These are phyloP conservation scores for Tolypocladium album DNA, from an alignment of 2,329 filamentous ascomycete genomes.

Conservation along the genomic window DNA sequence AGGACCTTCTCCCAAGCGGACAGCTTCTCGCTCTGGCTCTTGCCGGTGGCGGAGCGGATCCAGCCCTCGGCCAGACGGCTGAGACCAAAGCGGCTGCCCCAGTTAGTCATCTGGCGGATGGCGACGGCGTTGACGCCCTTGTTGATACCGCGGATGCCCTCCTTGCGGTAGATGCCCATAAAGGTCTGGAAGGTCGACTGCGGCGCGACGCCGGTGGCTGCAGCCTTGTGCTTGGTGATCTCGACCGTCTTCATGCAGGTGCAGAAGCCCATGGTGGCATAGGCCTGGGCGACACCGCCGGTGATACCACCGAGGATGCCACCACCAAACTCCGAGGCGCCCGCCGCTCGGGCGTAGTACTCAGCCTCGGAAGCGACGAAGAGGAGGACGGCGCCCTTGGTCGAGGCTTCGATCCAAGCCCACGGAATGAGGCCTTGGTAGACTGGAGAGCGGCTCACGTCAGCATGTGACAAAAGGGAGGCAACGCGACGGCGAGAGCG, in stretches of 20 bases:
- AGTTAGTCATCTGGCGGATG: constrained; percentile 98
- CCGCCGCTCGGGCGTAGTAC: constrained; percentile 76
- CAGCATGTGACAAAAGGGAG: constrained; percentile 3
- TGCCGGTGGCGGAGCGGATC: constrained; percentile 69
- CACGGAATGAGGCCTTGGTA: constrained; percentile 99
- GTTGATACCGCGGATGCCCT: constrained; percentile 95
- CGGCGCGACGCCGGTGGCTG: constrained; percentile 69
- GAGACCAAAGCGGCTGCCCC: constrained; percentile 92
- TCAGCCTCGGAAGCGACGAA: constrained; percentile 98
- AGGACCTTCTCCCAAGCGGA: constrained; percentile 76
- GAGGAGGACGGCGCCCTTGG: constrained; percentile 96
- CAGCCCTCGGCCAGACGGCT: constrained; percentile 82
- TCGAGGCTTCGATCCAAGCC: constrained; percentile 99
- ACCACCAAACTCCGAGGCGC: constrained; percentile 75
- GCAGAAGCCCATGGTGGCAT: constrained; percentile 99
- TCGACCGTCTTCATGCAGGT: constrained; percentile 99
- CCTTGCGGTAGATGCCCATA: constrained; percentile 90
- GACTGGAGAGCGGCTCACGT: constrained; percentile 44
- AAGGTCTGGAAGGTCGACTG: constrained; percentile 91
- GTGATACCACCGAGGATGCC: constrained; percentile 88
- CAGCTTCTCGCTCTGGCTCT: constrained; percentile 72
- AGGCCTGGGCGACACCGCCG: constrained; percentile 93
- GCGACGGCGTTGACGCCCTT: constrained; percentile 97
- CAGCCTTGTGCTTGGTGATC: constrained; percentile 97
- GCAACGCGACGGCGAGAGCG: background rate